Evolutionary conservation across 306 rosid species (phyloP).

Genomic region (Cercis canadensis): DNA sequence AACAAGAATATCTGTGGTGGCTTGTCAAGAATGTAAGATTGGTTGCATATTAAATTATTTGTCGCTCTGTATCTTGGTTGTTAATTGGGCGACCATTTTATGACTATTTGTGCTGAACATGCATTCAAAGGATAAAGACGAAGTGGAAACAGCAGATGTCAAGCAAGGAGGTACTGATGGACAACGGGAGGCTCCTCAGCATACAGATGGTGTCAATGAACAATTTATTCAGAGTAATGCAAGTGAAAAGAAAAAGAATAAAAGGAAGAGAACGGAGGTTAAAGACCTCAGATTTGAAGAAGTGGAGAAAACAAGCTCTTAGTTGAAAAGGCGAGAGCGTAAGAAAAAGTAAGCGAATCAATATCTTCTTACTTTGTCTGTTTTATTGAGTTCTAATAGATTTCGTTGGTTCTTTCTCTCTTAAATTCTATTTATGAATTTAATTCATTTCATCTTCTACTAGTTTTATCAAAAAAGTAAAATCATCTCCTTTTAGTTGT

Average conservation of each 20-base stretch:
- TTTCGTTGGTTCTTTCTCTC: background rate
- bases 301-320: constrained; percentile 47
- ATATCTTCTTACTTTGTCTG: background rate
- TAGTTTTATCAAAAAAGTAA: no score
- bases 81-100: constrained; percentile 9
- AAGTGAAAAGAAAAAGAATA: constrained; percentile 71
- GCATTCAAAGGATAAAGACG: constrained; percentile 38
- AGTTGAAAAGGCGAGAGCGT: constrained; percentile 64
- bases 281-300: constrained; percentile 79
- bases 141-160: constrained; percentile 31
- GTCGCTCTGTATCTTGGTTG: background rate
- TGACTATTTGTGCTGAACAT: constrained; percentile 40
- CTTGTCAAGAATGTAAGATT: background rate
- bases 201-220: constrained; percentile 36
- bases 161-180: constrained; percentile 38
- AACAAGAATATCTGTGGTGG: constrained; percentile 16
- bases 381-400: background rate
- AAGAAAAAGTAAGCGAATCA: constrained; percentile 69
- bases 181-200: constrained; percentile 39
- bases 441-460: background rate
- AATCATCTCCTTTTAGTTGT: background rate
- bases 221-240: constrained; percentile 21
- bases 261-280: constrained; percentile 77
- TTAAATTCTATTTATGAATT: background rate
- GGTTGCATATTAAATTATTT: background rate